These are phyloP conservation scores for Neurospora cerealis DNA, from an alignment of 495 filamentous ascomycete species.

Conservation along the genomic window DNA sequence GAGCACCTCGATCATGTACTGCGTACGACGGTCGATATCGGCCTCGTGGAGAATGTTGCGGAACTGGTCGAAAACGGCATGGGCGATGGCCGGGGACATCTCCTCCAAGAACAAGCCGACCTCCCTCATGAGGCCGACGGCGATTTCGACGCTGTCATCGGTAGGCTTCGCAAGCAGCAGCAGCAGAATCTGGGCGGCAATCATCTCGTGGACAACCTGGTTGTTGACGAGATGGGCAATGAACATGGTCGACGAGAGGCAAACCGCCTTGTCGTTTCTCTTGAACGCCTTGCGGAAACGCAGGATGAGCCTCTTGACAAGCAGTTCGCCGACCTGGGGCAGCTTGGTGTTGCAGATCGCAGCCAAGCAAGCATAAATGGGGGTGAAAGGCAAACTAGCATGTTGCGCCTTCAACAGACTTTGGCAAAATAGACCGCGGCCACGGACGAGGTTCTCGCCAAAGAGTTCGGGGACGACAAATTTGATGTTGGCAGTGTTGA, in stretches of 20 bases:
- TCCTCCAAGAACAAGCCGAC: conserved; percentile 91
- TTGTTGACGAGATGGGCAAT: conserved; percentile 92
- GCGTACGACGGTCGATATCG: conserved; percentile 89
- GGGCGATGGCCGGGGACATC: conserved; percentile 75
- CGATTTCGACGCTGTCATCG: conserved; percentile 96
- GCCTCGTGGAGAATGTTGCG: conserved; percentile 89
- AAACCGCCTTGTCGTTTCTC: conserved; percentile 93
- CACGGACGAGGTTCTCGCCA: conserved; percentile 83
- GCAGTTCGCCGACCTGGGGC: conserved; percentile 83
- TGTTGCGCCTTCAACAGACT: conserved; percentile 97
- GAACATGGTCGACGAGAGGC: conserved; percentile 81
- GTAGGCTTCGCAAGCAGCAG: conserved; percentile 88
- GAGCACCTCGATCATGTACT: conserved; percentile 97
- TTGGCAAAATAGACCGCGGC: conserved; percentile 84
- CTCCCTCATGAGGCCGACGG: conserved; percentile 80
- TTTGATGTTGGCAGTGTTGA: conserved; percentile 96
- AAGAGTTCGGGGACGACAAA: conserved; percentile 93
- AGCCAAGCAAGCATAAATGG: conserved; percentile 88
- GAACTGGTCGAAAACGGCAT: conserved; percentile 92
- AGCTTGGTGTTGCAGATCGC: conserved; percentile 98
- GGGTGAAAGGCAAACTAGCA: conserved; percentile 90
- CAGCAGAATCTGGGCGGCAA: conserved; percentile 83
- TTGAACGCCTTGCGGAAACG: conserved; percentile 96
- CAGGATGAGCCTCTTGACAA: conserved; percentile 74
- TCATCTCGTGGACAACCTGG: conserved; percentile 87